Conservation (phyloP, 176 grass and related monocot genomes). For the Eragrostis curvula region DNA sequence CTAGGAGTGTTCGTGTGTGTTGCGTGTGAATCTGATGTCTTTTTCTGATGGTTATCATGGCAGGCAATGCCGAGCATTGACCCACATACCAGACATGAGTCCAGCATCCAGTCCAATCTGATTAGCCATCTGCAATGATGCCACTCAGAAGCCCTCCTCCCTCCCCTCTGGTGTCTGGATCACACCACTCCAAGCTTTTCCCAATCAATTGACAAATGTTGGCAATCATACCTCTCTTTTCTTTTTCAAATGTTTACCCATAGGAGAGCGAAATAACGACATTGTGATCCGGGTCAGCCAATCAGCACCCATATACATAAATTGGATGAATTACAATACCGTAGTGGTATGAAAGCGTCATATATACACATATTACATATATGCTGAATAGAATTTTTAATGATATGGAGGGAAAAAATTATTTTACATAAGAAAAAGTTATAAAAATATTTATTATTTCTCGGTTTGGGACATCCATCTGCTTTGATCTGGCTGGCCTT, state of each 20-base stretch:
- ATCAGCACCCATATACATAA: neutral
- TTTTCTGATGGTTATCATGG: slow-evolving; percentile 43
- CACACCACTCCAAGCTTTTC: slow-evolving; percentile 34
- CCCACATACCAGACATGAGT: slow-evolving; percentile 54
- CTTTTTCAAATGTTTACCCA: neutral
- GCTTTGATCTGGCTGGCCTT: slow-evolving; percentile 26
- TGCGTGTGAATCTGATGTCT: slow-evolving; percentile 8
- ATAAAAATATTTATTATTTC: too few species aligned
- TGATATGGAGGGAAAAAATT: neutral
- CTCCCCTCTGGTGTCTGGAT: slow-evolving; percentile 31
- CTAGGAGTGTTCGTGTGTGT: neutral
- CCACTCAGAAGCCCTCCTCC: slow-evolving; percentile 29
- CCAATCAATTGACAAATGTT: slow-evolving; percentile 45
- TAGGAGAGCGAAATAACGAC: neutral
- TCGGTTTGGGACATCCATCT: neutral
- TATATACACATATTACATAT: neutral
- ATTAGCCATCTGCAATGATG: slow-evolving; percentile 71
- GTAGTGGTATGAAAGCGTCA: neutral
- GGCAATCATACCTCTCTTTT: slow-evolving; percentile 37
- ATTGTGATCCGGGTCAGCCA: neutral
- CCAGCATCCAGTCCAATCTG: slow-evolving; percentile 81
- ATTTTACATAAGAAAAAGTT: neutral
- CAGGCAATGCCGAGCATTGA: slow-evolving; percentile 42
- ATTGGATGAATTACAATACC: neutral
- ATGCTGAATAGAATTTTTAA: neutral